A percentile compares a stretch with the other conserved stretches of the same genome.
Evolutionary conservation across 371 early-diverging fungal species (phyloP).

Genomic region (Pancytospora philotis): DNA sequence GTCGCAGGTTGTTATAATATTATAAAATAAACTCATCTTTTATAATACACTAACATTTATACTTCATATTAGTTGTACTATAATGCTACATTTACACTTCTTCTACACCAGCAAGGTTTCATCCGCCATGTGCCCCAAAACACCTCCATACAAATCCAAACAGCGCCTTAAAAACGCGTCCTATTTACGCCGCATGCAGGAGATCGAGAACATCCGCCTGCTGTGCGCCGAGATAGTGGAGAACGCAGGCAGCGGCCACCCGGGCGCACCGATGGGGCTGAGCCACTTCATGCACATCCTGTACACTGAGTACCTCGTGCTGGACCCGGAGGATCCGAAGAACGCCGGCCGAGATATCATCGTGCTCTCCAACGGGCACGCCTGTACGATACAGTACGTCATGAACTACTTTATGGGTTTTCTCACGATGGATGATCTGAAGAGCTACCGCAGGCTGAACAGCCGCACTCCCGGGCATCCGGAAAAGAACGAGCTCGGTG

Average conservation of each 20-base stretch:
- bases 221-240: constrained; percentile 83
- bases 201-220: constrained; percentile 77
- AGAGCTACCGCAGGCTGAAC: constrained; percentile 76
- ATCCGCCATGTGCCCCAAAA: too few species aligned
- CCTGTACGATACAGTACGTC: constrained; percentile 81
- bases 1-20: too few species aligned
- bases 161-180: too few species aligned
- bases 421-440: constrained; percentile 77
- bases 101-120: too few species aligned
- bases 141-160: neutral
- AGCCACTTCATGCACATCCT: constrained; percentile 82
- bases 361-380: constrained; percentile 95
- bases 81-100: too few species aligned
- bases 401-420: constrained; percentile 77
- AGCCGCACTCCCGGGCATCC: constrained; percentile 60
- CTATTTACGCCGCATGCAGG: constrained; percentile 6
- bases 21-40: too few species aligned
- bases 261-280: constrained; percentile 86
- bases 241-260: constrained; percentile 89
- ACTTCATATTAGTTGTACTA: too few species aligned
- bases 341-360: constrained; percentile 84
- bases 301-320: constrained; percentile 62
- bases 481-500: constrained; percentile 72
- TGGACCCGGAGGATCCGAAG: constrained; percentile 58
- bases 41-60: too few species aligned